A percentile compares a stretch with the other conserved stretches of the same genome.
Evolutionary conservation across 2,329 filamentous ascomycete species (phyloP).

Genomic region (Metarhizium humberi): DNA sequence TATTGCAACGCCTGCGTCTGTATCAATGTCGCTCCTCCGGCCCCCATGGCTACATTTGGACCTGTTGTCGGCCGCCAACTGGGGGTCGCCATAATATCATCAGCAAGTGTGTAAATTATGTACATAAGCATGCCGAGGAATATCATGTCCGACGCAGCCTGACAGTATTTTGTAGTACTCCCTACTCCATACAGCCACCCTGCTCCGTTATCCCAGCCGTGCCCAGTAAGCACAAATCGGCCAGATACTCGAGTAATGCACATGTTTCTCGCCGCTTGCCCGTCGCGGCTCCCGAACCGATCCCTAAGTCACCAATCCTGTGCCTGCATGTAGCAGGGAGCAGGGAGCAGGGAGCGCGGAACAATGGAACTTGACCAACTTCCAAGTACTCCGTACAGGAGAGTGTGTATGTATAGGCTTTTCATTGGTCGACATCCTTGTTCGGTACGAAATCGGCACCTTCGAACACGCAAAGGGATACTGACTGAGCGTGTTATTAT

Average conservation of each 20-base stretch:
- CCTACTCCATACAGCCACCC: not conserved
- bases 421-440: too few relatives aligned
- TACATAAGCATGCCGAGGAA: not conserved
- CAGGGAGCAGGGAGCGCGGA: not conserved
- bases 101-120: not conserved
- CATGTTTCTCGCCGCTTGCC: not conserved
- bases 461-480: too few relatives aligned
- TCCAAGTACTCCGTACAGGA: too few relatives aligned
- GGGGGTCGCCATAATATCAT: not conserved
- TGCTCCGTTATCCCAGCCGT: too few relatives aligned
- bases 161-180: too few relatives aligned
- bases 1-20: too few relatives aligned
- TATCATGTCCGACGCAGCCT: not conserved
- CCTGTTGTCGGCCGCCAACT: too few relatives aligned
- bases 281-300: not conserved
- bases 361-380: too few relatives aligned
- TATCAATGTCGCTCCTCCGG: too few relatives aligned
- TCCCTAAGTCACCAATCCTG: not conserved
- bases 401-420: too few relatives aligned
- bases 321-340: constrained; percentile 4
- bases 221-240: not conserved
- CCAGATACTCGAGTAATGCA: not conserved
- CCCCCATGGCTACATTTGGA: too few relatives aligned
- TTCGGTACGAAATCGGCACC: too few relatives aligned
- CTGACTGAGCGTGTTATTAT: not conserved